These are phyloP conservation scores for Globisporangium barbulae DNA, from an alignment of 352 stramenopile species.

Conservation along the genomic window DNA sequence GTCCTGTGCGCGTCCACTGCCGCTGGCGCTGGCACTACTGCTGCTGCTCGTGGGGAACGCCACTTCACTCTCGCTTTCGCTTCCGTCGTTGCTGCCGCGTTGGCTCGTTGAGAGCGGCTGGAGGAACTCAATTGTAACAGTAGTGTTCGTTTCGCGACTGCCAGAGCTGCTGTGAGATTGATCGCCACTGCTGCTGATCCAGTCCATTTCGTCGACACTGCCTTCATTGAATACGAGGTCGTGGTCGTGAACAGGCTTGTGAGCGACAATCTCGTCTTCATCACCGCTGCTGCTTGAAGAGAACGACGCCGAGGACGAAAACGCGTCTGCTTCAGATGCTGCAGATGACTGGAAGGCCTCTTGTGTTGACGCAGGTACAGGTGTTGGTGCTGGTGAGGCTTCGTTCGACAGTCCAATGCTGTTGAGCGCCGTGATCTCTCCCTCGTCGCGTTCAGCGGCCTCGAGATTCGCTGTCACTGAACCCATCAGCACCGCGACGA, in stretches of 20 bases:
- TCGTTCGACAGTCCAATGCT: slow-evolving; percentile 2
- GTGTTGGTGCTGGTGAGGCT: not conserved
- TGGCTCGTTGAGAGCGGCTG: not conserved
- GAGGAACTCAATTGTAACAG: not conserved
- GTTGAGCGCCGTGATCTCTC: slow-evolving; percentile 11
- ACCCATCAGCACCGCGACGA: not conserved
- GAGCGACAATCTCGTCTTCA: not conserved
- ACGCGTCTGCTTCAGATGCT: not conserved
- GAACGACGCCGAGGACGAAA: not conserved
- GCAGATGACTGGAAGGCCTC: not conserved
- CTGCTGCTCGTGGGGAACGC: not conserved
- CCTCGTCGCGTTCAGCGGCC: not conserved
- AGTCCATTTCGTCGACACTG: not conserved
- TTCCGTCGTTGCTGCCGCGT: not conserved
- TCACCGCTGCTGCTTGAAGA: not conserved
- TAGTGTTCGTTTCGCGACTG: not conserved
- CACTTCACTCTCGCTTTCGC: not conserved
- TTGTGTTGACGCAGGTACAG: not conserved
- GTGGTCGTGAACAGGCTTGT: slow-evolving; percentile 10
- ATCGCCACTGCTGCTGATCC: not conserved
- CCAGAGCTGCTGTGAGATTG: not conserved
- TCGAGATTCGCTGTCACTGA: slow-evolving; percentile 1
- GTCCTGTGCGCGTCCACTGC: not conserved
- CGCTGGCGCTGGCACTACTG: not conserved
- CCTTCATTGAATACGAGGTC: not conserved